Evolutionary conservation across 116 monocot species (phyloP).

Genomic region (Trichopus zeylanicus): DNA sequence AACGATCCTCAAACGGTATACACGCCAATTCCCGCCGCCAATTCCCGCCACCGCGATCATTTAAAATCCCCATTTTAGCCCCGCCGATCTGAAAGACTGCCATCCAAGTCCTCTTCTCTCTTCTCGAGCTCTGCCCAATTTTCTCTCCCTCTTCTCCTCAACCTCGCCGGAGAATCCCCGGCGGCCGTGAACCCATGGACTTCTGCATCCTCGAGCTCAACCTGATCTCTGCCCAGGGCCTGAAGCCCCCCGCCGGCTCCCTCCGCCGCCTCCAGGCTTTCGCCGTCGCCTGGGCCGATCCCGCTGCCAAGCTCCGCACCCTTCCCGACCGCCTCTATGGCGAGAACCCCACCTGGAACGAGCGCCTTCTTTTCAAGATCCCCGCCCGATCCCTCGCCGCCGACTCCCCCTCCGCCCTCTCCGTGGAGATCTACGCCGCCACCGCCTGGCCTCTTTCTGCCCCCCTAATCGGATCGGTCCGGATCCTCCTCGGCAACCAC

Average conservation of each 20-base stretch:
- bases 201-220: conserved; percentile 43
- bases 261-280: conserved; percentile 30
- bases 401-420: conserved; percentile 52
- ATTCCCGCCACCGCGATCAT: no score
- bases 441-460: conserved; percentile 36
- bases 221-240: conserved; percentile 72
- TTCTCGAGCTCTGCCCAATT: no score
- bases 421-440: conserved; percentile 64
- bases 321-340: conserved; percentile 40
- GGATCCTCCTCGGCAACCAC: conserved; percentile 59
- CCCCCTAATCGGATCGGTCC: conserved; percentile 59
- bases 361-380: conserved; percentile 54
- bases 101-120: no score
- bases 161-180: not conserved
- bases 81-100: no score
- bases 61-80: no score
- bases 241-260: conserved; percentile 28
- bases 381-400: conserved; percentile 25
- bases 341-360: conserved; percentile 67
- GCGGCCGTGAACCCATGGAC: not conserved
- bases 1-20: no score
- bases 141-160: no score
- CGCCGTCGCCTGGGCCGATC: conserved; percentile 71
- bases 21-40: no score
- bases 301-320: conserved; percentile 59